These are phyloP conservation scores for Arabidopsis hybrid DNA, from an alignment of 441 rosid genomes.

Conservation along the genomic window DNA sequence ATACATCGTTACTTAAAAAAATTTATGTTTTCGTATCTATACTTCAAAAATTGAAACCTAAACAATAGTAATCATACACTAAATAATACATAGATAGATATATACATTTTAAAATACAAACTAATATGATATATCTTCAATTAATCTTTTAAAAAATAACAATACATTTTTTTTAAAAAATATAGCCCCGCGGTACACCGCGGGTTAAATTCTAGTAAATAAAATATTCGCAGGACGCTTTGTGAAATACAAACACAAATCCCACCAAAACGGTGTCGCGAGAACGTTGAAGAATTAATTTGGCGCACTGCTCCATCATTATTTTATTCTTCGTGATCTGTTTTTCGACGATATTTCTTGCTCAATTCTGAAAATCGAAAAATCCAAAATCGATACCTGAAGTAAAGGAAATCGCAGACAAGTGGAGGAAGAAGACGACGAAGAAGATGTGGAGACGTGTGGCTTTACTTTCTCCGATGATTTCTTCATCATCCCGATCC, in stretches of 20 bases:
- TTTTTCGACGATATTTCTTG: conserved; percentile 48
- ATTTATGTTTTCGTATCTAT: too few species aligned
- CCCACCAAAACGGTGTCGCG: conserved; percentile 45
- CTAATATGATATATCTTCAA: too few species aligned
- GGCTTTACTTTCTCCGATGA: conserved; percentile 58
- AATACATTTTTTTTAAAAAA: too few species aligned
- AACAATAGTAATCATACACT: too few species aligned
- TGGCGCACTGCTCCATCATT: conserved; percentile 35
- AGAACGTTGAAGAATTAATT: conserved; percentile 30
- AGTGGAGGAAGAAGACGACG: conserved; percentile 5
- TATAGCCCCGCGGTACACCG: too few species aligned
- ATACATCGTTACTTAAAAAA: too few species aligned
- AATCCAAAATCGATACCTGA: conserved; percentile 11
- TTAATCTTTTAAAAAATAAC: too few species aligned
- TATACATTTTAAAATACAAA: too few species aligned
- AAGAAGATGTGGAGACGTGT: conserved; percentile 74
- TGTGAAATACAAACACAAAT: conserved; percentile 27
- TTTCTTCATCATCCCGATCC: conserved; percentile 58
- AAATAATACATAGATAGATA: too few species aligned
- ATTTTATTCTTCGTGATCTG: conserved; percentile 37
- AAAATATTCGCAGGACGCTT: conserved; percentile 29
- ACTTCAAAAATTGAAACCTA: too few species aligned
- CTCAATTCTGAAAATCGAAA: conserved; percentile 28
- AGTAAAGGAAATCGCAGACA: background rate
- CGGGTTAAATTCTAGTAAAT: too few species aligned